Evolutionary conservation across 768 basidiomycete species (phyloP).

Genomic region (Cytidiella melzeri): DNA sequence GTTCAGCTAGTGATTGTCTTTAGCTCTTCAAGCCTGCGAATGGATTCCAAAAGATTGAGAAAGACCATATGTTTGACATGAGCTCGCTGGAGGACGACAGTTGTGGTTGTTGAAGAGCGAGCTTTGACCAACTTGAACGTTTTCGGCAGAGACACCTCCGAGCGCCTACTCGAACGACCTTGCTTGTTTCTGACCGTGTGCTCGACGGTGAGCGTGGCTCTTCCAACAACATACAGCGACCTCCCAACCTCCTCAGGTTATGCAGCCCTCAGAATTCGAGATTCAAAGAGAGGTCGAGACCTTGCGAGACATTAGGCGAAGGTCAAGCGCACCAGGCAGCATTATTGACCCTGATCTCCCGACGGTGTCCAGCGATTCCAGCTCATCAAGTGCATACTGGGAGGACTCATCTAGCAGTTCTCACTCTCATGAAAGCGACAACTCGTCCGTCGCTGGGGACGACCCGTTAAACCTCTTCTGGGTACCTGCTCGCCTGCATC

Average conservation of each 20-base stretch:
- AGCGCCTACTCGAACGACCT: slow-evolving; percentile 12
- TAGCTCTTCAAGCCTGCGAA: no score
- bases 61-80: no score
- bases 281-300: slow-evolving; percentile 85
- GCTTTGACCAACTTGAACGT: no score
- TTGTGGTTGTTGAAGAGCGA: no score
- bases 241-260: slow-evolving; percentile 7
- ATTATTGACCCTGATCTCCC: slow-evolving; percentile 92
- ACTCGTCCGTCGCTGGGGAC: slow-evolving; percentile 37
- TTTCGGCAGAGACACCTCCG: slow-evolving; percentile 8
- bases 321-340: slow-evolving; percentile 79
- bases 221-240: slow-evolving; percentile 2
- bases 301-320: slow-evolving; percentile 74
- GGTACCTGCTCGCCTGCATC: slow-evolving; percentile 95
- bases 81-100: no score
- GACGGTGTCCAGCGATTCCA: slow-evolving; percentile 51
- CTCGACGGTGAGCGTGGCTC: slow-evolving; percentile 7
- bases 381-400: slow-evolving; percentile 28
- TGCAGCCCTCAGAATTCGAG: slow-evolving; percentile 80
- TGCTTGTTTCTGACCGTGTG: slow-evolving; percentile 13
- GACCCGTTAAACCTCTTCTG: slow-evolving; percentile 94
- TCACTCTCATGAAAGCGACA: slow-evolving; percentile 39
- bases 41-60: no score
- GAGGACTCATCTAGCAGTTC: slow-evolving; percentile 38
- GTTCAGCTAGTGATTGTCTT: no score